Conservation (phyloP, 2,329 filamentous ascomycete species). For the Talaromyces sp. region DNA sequence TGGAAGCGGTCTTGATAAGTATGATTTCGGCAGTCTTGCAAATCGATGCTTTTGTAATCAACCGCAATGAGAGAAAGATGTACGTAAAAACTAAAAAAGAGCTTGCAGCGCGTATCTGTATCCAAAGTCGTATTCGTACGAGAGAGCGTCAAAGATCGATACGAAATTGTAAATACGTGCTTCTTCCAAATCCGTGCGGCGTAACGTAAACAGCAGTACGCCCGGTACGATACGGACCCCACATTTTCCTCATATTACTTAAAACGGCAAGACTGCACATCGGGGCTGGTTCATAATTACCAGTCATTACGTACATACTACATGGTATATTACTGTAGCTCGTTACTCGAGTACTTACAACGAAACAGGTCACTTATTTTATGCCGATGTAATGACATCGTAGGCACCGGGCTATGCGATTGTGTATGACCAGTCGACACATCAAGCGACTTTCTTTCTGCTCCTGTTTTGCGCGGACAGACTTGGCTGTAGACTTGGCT, state of each 20-base stretch:
- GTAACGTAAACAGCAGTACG: neutral
- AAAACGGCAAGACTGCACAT: neutral
- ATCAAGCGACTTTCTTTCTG: neutral
- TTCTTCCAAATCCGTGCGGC: neutral
- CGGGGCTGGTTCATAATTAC: neutral
- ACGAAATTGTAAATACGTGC: neutral
- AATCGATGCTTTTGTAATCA: neutral
- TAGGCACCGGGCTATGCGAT: neutral
- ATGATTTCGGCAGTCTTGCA: too few relatives aligned
- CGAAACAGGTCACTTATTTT: neutral
- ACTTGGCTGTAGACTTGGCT: neutral
- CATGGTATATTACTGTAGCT: neutral
- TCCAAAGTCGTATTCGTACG: neutral
- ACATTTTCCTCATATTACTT: neutral
- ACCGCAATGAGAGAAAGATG: neutral
- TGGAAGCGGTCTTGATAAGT: too few relatives aligned
- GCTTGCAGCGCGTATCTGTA: neutral
- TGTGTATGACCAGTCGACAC: neutral
- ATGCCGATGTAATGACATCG: neutral
- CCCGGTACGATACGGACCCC: neutral
- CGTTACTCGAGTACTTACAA: neutral
- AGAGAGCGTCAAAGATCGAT: neutral
- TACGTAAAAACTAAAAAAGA: neutral
- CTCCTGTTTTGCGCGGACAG: neutral
- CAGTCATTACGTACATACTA: neutral